These are phyloP conservation scores for Pythium aristosporum DNA, from an alignment of 352 stramenopile genomes.

Conservation along the genomic window DNA sequence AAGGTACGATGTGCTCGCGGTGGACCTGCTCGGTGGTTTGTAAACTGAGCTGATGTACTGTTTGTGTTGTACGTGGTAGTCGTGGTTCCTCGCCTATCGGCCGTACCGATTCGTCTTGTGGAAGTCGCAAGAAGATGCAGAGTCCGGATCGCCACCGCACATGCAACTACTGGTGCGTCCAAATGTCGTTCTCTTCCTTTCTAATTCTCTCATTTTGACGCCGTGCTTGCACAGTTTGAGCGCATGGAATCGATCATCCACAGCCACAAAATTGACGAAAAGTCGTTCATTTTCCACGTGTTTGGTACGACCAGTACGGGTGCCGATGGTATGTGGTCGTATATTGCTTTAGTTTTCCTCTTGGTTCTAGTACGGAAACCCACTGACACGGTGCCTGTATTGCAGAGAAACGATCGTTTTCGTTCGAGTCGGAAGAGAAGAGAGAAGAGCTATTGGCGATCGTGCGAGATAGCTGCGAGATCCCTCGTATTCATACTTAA, in stretches of 20 bases:
- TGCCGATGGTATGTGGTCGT: constrained; percentile 41
- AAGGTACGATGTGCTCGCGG: constrained; percentile 44
- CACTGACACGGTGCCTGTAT: not conserved
- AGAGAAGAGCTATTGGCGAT: constrained; percentile 50
- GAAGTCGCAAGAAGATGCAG: constrained; percentile 76
- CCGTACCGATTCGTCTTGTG: constrained; percentile 78
- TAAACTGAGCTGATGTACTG: not conserved
- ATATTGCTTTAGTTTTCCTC: too few relatives aligned
- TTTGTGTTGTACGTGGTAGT: constrained; percentile 4
- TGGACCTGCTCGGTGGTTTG: not conserved
- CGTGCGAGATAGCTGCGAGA: constrained; percentile 45
- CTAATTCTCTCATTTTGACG: not conserved
- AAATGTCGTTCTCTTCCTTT: not conserved
- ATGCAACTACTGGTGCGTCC: constrained; percentile 63
- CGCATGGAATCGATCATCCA: constrained; percentile 54
- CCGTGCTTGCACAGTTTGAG: constrained; percentile 52
- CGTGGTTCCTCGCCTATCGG: constrained; percentile 48
- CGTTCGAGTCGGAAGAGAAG: constrained; percentile 49
- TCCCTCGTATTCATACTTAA: not conserved
- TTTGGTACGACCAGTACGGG: constrained; percentile 49
- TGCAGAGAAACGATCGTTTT: constrained; percentile 72
- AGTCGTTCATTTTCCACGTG: constrained; percentile 60
- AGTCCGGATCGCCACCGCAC: constrained; percentile 45
- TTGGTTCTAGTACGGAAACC: not conserved
- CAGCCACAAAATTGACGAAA: constrained; percentile 61